These are phyloP conservation scores for Oryza rufipogon DNA, from an alignment of 176 grass and related monocot genomes.

Conservation along the genomic window DNA sequence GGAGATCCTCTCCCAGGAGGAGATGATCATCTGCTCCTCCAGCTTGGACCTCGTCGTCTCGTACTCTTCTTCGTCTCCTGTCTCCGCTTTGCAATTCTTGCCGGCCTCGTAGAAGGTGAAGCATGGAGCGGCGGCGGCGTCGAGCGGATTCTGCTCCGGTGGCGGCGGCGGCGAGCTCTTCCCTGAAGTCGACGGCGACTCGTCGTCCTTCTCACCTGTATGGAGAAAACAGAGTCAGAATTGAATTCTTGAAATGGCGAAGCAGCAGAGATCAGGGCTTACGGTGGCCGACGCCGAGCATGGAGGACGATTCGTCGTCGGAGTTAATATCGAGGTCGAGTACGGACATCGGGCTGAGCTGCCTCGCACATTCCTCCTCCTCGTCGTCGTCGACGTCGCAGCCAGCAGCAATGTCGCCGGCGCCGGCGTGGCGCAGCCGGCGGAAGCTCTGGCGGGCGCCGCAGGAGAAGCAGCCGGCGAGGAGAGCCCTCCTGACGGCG, in stretches of 20 bases:
- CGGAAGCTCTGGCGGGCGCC: conserved; percentile 38
- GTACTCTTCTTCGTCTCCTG: not conserved
- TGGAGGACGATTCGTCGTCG: conserved; percentile 48
- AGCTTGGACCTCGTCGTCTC: not conserved
- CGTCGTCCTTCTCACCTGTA: conserved; percentile 49
- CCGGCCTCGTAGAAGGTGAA: not conserved
- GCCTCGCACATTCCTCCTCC: not conserved
- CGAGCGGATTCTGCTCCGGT: not conserved
- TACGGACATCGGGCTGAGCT: conserved; percentile 85
- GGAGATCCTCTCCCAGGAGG: conserved; percentile 52
- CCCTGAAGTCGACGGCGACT: conserved; percentile 40
- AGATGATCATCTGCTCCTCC: conserved; percentile 22
- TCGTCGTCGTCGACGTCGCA: not conserved
- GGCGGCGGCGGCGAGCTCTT: conserved; percentile 18
- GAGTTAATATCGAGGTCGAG: conserved; percentile 70
- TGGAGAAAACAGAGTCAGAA: conserved; percentile 16
- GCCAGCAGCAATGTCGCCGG: not conserved
- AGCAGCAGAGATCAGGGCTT: not conserved
- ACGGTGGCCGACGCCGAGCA: not conserved
- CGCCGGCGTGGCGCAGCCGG: conserved; percentile 6
- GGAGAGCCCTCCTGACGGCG: conserved; percentile 13
- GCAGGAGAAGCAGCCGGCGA: conserved; percentile 38
- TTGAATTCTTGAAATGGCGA: not conserved
- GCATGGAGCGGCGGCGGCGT: not conserved
- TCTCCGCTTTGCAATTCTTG: not conserved